Conservation (phyloP, 306 rosid genomes). For the Mimosa pudica region DNA sequence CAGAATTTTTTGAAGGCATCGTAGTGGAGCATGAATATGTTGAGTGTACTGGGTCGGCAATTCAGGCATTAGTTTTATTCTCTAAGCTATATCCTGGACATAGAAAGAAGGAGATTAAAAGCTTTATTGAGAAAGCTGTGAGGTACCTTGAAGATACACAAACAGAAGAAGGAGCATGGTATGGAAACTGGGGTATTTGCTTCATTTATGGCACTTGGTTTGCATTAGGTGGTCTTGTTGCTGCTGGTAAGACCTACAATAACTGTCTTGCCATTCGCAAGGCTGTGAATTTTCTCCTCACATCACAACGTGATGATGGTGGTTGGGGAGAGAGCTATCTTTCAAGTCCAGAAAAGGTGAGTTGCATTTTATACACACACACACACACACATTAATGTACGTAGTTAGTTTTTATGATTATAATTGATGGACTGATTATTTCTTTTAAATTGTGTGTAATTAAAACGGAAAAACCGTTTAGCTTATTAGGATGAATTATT, state of each 20-base stretch:
- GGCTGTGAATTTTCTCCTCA: conserved; percentile 54
- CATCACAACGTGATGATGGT: conserved; percentile 52
- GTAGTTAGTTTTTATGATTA: not conserved
- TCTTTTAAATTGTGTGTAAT: no score
- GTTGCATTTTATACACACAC: no score
- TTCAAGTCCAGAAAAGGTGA: conserved; percentile 54
- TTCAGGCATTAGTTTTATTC: conserved; percentile 50
- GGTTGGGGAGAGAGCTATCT: conserved; percentile 83
- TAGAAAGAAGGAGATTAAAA: conserved; percentile 48
- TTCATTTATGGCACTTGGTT: conserved; percentile 36
- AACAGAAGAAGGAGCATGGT: conserved; percentile 24
- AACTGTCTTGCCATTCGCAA: conserved; percentile 50
- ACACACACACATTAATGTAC: no score
- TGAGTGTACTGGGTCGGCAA: conserved; percentile 57
- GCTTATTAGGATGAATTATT: not conserved
- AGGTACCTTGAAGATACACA: conserved; percentile 46
- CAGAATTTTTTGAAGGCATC: conserved; percentile 27
- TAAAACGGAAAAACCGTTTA: no score
- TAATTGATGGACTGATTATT: not conserved
- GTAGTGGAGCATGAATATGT: conserved; percentile 53
- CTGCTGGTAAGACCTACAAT: conserved; percentile 57
- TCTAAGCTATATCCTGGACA: conserved; percentile 45
- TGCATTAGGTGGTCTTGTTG: conserved; percentile 58
- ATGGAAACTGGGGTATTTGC: conserved; percentile 11
- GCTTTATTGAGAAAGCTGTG: conserved; percentile 34